These are phyloP conservation scores for Penicillium samsonianum DNA, from an alignment of 495 filamentous ascomycete species.

Conservation along the genomic window DNA sequence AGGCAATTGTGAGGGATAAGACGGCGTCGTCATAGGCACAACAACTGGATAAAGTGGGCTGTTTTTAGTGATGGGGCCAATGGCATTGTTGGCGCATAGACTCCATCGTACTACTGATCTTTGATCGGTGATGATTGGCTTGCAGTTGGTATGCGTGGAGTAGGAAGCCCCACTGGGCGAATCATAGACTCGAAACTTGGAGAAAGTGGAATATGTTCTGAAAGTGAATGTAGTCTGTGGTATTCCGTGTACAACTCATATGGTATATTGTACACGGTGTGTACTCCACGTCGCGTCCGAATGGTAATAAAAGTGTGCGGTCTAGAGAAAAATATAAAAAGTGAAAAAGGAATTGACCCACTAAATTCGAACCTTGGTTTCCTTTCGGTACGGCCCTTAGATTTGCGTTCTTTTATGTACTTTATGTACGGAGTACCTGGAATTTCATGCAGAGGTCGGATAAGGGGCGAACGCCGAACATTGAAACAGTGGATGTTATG, in stretches of 20 bases:
- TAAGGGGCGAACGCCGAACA: neutral
- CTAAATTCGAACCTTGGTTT: conserved; percentile 15
- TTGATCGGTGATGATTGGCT: conserved; percentile 12
- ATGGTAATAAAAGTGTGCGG: neutral
- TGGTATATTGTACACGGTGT: conserved; percentile 12
- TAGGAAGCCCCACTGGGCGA: conserved; percentile 5
- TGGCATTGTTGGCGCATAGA: conserved; percentile 21
- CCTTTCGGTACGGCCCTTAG: conserved; percentile 28
- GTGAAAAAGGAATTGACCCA: conserved; percentile 3
- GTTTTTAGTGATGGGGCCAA: conserved; percentile 10
- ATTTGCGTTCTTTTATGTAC: neutral
- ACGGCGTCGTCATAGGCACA: neutral
- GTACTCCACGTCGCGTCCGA: conserved; percentile 13
- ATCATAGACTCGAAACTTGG: neutral
- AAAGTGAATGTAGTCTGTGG: neutral
- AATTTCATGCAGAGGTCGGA: neutral
- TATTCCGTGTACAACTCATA: neutral
- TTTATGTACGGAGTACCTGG: neutral
- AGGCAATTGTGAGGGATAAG: conserved; percentile 8
- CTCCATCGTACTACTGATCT: conserved; percentile 26
- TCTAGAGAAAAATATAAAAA: neutral
- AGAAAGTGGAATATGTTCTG: neutral
- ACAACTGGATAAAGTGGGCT: conserved; percentile 6
- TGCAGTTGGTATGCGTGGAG: conserved; percentile 7
- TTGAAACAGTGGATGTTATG: conserved; percentile 7